These are phyloP conservation scores for Vigna trinervia DNA, from an alignment of 306 rosid genomes.

Conservation along the genomic window DNA sequence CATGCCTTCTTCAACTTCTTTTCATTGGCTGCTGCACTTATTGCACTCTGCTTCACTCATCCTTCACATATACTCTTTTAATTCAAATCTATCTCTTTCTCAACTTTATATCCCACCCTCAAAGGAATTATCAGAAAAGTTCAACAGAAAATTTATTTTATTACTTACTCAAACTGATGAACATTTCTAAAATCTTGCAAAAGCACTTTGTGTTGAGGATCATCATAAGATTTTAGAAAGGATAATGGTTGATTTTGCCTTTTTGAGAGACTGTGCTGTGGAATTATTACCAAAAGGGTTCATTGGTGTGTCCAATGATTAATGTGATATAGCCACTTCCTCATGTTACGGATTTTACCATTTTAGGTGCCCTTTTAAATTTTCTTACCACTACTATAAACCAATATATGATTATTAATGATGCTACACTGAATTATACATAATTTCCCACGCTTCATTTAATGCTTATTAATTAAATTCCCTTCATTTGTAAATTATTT, in stretches of 20 bases:
- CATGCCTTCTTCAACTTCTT: background rate
- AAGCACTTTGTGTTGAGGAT: background rate
- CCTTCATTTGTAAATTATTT: too few species aligned
- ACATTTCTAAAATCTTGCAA: background rate
- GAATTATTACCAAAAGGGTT: background rate
- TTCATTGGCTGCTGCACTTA: slow-evolving; percentile 28
- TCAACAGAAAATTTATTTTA: too few species aligned
- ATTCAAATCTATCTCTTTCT: background rate
- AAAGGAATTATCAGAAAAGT: too few species aligned
- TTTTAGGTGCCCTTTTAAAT: background rate
- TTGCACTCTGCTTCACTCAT: background rate
- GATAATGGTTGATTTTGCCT: background rate
- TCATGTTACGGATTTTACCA: background rate
- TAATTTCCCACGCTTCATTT: background rate
- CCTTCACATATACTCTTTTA: slow-evolving; percentile 9
- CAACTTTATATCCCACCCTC: too few species aligned
- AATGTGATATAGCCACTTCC: background rate
- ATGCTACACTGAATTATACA: background rate
- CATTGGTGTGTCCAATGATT: background rate
- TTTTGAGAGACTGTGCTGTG: background rate
- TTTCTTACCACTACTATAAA: background rate
- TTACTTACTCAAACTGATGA: background rate
- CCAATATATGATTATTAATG: background rate
- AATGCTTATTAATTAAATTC: background rate
- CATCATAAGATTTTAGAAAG: background rate